Evolutionary conservation across 106 monocot genomes (phyloP).

Genomic region (Posidonia australis): DNA sequence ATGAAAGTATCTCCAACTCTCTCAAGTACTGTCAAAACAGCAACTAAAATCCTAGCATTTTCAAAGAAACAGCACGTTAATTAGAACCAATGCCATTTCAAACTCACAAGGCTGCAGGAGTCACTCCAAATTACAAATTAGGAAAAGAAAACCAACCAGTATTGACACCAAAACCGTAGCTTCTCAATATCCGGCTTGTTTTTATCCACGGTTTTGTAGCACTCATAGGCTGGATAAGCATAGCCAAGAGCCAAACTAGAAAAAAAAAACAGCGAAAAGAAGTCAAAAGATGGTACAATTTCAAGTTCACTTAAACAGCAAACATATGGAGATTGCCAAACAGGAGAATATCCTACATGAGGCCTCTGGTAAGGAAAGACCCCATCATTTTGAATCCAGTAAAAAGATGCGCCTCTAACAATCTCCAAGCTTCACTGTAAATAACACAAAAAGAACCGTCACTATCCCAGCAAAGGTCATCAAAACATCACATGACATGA

Average conservation of each 20-base stretch:
- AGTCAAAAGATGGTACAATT: background rate
- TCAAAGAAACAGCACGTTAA: background rate
- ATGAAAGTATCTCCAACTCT: slow-evolving; percentile 21
- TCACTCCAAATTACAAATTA: background rate
- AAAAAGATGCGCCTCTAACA: too few relatives aligned
- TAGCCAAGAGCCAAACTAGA: slow-evolving; percentile 61
- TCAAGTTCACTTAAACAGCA: background rate
- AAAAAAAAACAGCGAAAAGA: background rate
- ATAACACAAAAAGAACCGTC: too few relatives aligned
- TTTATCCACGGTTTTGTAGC: slow-evolving; percentile 69
- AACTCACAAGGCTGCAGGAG: too few relatives aligned
- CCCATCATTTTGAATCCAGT: slow-evolving; percentile 17
- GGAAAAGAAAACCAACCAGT: slow-evolving; percentile 29
- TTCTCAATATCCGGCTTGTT: slow-evolving; percentile 68
- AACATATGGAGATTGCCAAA: background rate
- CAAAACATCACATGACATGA: too few relatives aligned
- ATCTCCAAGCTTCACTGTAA: too few relatives aligned
- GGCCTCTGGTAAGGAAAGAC: slow-evolving; percentile 16
- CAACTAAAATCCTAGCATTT: slow-evolving; percentile 19
- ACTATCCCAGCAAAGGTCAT: too few relatives aligned
- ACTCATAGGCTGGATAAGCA: slow-evolving; percentile 72
- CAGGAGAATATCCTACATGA: slow-evolving; percentile 8
- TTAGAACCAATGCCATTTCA: too few relatives aligned
- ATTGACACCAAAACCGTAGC: slow-evolving; percentile 72
- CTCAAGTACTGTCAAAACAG: slow-evolving; percentile 18